Conservation (phyloP, 225 moss, liverwort and hornwort species). For the Physcomitrellopsis africana region DNA sequence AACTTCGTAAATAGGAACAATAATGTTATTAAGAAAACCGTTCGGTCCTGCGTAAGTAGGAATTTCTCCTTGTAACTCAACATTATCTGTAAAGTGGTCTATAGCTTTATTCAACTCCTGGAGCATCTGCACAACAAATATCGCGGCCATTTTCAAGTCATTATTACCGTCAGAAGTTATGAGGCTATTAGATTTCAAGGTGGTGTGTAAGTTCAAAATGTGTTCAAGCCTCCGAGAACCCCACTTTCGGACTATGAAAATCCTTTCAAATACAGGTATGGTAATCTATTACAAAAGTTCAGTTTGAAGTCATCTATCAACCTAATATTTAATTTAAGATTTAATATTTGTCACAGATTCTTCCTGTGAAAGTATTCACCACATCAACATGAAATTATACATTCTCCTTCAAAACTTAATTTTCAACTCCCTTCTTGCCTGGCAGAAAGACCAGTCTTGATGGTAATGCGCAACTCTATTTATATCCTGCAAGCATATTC, state of each 20-base stretch:
- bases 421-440: background rate
- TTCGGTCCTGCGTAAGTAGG: constrained; percentile 65
- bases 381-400: background rate
- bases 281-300: constrained; percentile 9
- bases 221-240: background rate
- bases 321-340: background rate
- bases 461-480: constrained; percentile 2
- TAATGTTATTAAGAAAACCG: constrained; percentile 68
- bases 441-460: background rate
- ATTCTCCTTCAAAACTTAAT: background rate
- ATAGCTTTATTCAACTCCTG: constrained; percentile 71
- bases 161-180: background rate
- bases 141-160: background rate
- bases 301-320: background rate
- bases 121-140: constrained; percentile 75
- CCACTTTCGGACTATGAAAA: background rate
- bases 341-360: background rate
- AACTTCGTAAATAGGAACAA: constrained; percentile 76
- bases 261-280: constrained; percentile 8
- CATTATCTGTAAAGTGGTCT: constrained; percentile 58
- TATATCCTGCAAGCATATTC: constrained; percentile 11
- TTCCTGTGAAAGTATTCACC: constrained; percentile 6
- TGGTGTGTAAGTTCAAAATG: too few relatives aligned
- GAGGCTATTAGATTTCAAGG: too few relatives aligned
- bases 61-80: constrained; percentile 57